A percentile compares a stretch with the other conserved stretches of the same genome.
These are phyloP conservation scores for Fusarium mundagurra DNA, from an alignment of 2,329 filamentous ascomycete genomes.

Conservation along the genomic window DNA sequence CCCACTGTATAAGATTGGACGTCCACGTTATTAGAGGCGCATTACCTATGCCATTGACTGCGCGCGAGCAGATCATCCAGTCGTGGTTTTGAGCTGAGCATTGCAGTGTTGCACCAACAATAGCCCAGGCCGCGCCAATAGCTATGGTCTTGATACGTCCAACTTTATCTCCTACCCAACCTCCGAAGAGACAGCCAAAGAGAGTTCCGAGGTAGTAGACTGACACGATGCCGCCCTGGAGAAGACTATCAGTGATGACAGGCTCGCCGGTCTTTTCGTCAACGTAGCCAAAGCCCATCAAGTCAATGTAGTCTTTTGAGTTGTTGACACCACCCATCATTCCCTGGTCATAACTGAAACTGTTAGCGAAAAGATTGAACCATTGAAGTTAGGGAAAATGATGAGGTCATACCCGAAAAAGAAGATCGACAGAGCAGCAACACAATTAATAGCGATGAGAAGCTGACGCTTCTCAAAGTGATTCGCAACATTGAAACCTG, in stretches of 20 bases:
- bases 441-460: conserved; percentile 38
- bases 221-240: conserved; percentile 39
- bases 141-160: conserved; percentile 35
- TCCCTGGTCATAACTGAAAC: conserved; percentile 20
- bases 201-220: conserved; percentile 41
- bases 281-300: conserved; percentile 39
- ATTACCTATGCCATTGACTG: conserved; percentile 46
- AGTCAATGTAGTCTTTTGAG: conserved; percentile 26
- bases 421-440: conserved; percentile 39
- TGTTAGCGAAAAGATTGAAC: neutral
- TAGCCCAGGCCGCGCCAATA: conserved; percentile 26
- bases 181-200: conserved; percentile 31
- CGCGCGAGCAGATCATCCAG: conserved; percentile 46
- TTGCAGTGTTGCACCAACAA: conserved; percentile 23
- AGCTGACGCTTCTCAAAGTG: conserved; percentile 39
- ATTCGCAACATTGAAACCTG: conserved; percentile 30
- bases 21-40: neutral
- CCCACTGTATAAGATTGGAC: rapidly evolving
- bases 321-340: conserved; percentile 40
- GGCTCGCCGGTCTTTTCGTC: conserved; percentile 30
- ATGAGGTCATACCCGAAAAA: conserved; percentile 38
- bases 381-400: rapidly evolving
- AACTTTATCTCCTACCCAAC: conserved; percentile 33
- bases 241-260: conserved; percentile 29
- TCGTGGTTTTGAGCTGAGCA: conserved; percentile 27